These are phyloP conservation scores for Stramenopiles sp. DNA, from an alignment of 352 stramenopile species.

Conservation along the genomic window DNA sequence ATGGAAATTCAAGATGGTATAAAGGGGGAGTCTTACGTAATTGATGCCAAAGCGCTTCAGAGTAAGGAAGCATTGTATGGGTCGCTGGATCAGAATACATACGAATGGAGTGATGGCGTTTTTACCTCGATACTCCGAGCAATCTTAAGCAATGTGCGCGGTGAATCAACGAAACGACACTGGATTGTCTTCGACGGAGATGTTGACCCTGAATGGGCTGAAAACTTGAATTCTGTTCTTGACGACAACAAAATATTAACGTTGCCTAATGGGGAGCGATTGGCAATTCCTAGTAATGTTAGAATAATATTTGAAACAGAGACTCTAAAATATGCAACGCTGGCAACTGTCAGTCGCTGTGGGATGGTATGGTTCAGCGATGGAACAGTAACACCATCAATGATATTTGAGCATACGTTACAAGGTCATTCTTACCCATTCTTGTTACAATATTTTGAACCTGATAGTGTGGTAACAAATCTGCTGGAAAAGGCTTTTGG, in stretches of 20 bases:
- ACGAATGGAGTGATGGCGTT: constrained; percentile 99
- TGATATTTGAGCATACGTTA: constrained; percentile 48
- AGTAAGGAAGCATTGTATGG: constrained; percentile 96
- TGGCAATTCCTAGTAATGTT: constrained; percentile 93
- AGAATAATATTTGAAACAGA: constrained; percentile 99
- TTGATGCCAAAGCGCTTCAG: constrained; percentile 92
- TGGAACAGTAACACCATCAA: constrained; percentile 75
- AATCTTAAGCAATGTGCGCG: constrained; percentile 88
- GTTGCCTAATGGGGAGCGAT: constrained; percentile 89
- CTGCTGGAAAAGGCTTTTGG: constrained; percentile 72
- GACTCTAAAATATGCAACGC: constrained; percentile 87
- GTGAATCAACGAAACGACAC: constrained; percentile 67
- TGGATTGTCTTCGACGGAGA: constrained; percentile 99
- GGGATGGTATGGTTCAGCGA: constrained; percentile 99
- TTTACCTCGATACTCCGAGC: constrained; percentile 90
- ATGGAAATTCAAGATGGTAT: constrained; percentile 80
- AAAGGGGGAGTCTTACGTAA: constrained; percentile 89
- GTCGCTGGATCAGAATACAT: constrained; percentile 92
- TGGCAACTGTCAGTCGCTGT: constrained; percentile 97
- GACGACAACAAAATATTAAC: constrained; percentile 99
- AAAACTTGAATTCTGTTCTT: constrained; percentile 99
- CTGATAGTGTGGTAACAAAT: constrained; percentile 47
- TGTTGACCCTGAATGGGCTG: constrained; percentile 98
- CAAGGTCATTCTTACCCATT: constrained; percentile 13
- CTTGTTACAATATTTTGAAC: constrained; percentile 39